A percentile compares a stretch with the other conserved stretches of the same genome.
Conservation (phyloP, 1,284 basidiomycete genomes). For the Tylopilus sp. region DNA sequence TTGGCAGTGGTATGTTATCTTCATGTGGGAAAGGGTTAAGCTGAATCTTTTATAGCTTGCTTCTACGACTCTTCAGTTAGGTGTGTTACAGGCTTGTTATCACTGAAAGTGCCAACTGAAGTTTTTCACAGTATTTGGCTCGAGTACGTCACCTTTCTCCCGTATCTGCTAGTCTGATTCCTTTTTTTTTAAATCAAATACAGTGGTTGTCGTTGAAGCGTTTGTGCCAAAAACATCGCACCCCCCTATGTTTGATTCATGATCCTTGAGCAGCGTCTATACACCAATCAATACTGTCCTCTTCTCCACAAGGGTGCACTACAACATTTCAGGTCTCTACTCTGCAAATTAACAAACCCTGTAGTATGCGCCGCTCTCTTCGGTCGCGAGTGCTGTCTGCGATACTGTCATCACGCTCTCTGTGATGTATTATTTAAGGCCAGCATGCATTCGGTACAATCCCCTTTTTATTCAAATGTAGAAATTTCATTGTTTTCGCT, state of each 20-base stretch:
- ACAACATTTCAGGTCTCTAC: not conserved
- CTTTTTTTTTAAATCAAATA: not conserved
- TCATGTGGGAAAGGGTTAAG: not conserved
- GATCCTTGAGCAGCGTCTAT: not conserved
- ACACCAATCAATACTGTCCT: not conserved
- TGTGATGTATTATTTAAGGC: slow-evolving; percentile 15
- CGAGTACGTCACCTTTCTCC: slow-evolving; percentile 5
- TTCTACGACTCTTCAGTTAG: slow-evolving; percentile 1
- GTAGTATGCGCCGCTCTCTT: slow-evolving; percentile 9
- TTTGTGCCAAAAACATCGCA: not conserved
- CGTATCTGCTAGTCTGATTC: not conserved
- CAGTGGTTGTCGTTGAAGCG: not conserved
- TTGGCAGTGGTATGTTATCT: slow-evolving; percentile 15
- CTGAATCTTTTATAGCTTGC: slow-evolving; percentile 3
- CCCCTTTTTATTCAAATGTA: not conserved
- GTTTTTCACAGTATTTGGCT: slow-evolving; percentile 4
- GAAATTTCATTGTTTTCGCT: not conserved
- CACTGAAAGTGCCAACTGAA: not conserved
- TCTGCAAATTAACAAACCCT: not conserved
- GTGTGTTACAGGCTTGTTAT: not conserved
- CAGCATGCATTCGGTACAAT: slow-evolving; percentile 10
- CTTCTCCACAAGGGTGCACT: not conserved
- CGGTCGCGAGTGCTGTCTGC: slow-evolving; percentile 12
- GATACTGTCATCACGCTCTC: slow-evolving; percentile 16
- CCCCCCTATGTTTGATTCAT: not conserved